Evolutionary conservation across 1,284 basidiomycete species (phyloP), one percentile per base, ranked within the genome.

Genomic region (Heterobasidion parviporum): DNA sequence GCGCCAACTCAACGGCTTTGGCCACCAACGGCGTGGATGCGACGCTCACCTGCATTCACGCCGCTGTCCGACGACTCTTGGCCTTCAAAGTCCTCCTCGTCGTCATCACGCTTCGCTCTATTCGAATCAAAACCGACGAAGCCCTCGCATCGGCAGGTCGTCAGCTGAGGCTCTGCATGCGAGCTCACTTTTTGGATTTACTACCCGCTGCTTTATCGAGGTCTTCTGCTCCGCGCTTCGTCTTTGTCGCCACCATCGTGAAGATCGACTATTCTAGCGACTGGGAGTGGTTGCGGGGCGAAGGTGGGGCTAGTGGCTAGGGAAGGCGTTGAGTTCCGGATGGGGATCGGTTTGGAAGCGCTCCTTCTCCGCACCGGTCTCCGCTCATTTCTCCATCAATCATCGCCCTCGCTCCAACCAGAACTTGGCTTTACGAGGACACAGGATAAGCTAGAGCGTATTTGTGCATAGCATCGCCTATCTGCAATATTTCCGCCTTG

Each of bases 191-290:
- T 64, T 70, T 70, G 16, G 15, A 33, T 50, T 63, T 66, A 51
- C 55, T 56, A 48, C 60, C 56, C 54, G 61, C 62, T 53, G 63
- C 63, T 60, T 64, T 26, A 5, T 26, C 63, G 15, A 57, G 54
- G 50, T 68, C 67, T 52, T 68, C 68, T 7, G 66, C 68, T 48
- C 64, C 63, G 54, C 70, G 67, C 60, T 71, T 71, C 52, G 59
- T 62, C 45, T 63, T 62, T 33, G 66, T 64, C 49, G 65, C 65
- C 67, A 59, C 61, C 43, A 62, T 62, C 26, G 67, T 65, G 44
- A 64, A n/a, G 7, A n/a, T 41, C n/a, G 3, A 41, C 10, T n/a
- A 41, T 12, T 6, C 12, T 41, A 41, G 12, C 10, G 12, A 41
- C 26, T 26, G 26, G 4, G 26, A 26, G 26, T 26, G 26, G 4